phyloP scores from a whole-genome alignment of 306 rosid genomes.

The Cucurbita moschata region DNA sequence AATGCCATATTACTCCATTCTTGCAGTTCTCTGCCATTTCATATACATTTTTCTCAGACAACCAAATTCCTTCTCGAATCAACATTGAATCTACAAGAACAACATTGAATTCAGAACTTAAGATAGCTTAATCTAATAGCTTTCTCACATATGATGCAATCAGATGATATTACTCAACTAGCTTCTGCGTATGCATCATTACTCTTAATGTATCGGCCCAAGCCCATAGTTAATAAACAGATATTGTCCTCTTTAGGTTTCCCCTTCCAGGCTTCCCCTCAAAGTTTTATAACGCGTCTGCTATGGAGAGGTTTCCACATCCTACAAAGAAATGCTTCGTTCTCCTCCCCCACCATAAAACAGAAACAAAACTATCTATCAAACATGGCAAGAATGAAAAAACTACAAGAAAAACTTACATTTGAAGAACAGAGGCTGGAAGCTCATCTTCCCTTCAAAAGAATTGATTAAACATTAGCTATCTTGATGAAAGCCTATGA shows the following conservation, averaged over 20 bases:
- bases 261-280: no score
- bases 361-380: not conserved
- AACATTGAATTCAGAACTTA: not conserved
- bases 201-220: not conserved
- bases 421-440: not conserved
- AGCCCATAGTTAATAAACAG: no score
- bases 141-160: not conserved
- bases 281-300: no score
- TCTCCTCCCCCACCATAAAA: not conserved
- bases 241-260: no score
- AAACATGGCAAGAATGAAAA: not conserved
- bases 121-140: not conserved
- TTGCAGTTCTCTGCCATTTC: not conserved
- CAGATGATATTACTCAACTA: not conserved
- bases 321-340: no score
- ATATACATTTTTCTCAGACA: not conserved
- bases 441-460: not conserved
- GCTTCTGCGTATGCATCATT: not conserved
- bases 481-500: slow-evolving; percentile 78
- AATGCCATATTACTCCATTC: not conserved
- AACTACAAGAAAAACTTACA: not conserved
- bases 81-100: not conserved
- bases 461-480: not conserved
- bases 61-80: not conserved
- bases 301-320: no score